These are phyloP conservation scores for Trypanosoma melophagium DNA, from an alignment of 208 protist genomes.

Conservation along the genomic window DNA sequence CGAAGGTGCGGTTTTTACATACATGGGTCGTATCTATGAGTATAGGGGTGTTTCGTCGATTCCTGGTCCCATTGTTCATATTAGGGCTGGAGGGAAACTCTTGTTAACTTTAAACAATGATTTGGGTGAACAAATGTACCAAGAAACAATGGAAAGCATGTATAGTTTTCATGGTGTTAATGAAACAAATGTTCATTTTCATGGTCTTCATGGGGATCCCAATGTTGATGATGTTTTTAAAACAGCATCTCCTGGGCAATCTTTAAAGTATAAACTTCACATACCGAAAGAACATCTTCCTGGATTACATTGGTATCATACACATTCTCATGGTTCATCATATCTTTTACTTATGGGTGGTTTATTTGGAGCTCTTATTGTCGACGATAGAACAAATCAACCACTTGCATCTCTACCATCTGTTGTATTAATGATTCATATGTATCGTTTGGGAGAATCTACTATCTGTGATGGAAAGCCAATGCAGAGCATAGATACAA, in stretches of 20 bases:
- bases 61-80: constrained; percentile 68
- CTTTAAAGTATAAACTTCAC: constrained; percentile 61
- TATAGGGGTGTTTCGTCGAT: constrained; percentile 41
- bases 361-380: constrained; percentile 74
- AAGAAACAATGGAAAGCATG: constrained; percentile 5
- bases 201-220: constrained; percentile 79
- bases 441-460: constrained; percentile 63
- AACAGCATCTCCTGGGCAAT: constrained; percentile 37
- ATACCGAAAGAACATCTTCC: constrained; percentile 72
- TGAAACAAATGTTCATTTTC: constrained; percentile 83
- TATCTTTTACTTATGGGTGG: constrained; percentile 80
- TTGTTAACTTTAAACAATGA: constrained; percentile 61
- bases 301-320: constrained; percentile 87
- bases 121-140: constrained; percentile 36
- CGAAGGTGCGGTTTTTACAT: constrained; percentile 53
- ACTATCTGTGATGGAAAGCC: constrained; percentile 57
- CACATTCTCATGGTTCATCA: constrained; percentile 74
- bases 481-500: constrained; percentile 42
- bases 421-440: constrained; percentile 65
- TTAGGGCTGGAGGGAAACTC: constrained; percentile 65
- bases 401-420: constrained; percentile 38
- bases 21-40: constrained; percentile 68
- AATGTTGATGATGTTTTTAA: constrained; percentile 69
- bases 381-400: constrained; percentile 43
- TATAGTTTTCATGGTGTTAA: constrained; percentile 73